Base-by-base conservation (phyloP, 2,329 filamentous ascomycete genomes). In the Mollisia scopiformis region DNA sequence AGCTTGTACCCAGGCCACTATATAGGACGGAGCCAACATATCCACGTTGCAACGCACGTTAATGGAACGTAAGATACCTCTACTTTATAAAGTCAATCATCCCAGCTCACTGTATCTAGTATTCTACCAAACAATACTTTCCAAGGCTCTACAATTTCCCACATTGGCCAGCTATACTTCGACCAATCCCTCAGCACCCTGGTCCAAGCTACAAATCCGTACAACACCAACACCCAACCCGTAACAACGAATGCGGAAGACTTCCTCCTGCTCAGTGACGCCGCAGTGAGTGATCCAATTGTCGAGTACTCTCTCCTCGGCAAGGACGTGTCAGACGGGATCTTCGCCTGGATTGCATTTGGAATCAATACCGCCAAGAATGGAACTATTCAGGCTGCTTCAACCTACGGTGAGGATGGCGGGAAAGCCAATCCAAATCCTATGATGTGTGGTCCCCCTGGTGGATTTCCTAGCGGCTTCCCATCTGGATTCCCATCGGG, bases 141-240 rank as follows among this genome's bases (percentile, higher is more conserved):
- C 63, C 73, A 74, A 41, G 82, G 78, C 62, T 77, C 78, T 16
- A 77, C 75, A 54, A 79, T 84, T 59, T 80, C 82, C 7, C 86
- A 89, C 74, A 79, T 88, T 39, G 86, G 87, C 19, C 87, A 90
- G 71, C 70, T 87, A 54, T 89, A 86, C 79, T 86, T 87, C 71
- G 85, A 88, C 71, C 82, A 88, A 70, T 76, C 78, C 63, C 80
- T 89, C 10, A 80, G 85, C 65, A 67, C 68, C 27, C 64, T 76
- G 39, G 83, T 88, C 57, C 81, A 86, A 62, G 71, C 72, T 10
- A 76, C 74, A 1, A 61, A 70, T 0, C 81, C 82, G 0, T 85
- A 85, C 72, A 72, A 62, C 5, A 71, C 72, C 58, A 84, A 85
- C 73, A 78, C 74, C 0, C 77, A 82, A 61, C 55, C 65, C 0